Evolutionary conservation across 257 asterid genomes (phyloP), one percentile per base, ranked within the genome.

Genomic region (Paraleonurus japonicus): DNA sequence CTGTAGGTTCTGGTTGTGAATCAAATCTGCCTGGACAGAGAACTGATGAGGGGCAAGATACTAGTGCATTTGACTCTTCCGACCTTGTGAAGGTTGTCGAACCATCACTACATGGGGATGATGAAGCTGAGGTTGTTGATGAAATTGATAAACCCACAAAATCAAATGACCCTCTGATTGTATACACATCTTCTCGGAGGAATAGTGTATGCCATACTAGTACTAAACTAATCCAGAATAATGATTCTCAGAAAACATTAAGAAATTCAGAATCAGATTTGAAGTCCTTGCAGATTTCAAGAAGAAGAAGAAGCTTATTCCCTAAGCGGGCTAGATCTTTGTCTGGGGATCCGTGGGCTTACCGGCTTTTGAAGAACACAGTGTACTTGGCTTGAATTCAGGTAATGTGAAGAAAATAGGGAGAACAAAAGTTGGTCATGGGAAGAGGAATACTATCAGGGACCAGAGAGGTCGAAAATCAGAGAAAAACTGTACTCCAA

Each of bases 221-320:
- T 76, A 23, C 22, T 33, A 65, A 64, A 48, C 48, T 70, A 37
- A 77, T 70, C 67, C 83, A 62, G 75, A 80, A 71, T 65, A 73
- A 32, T 43, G 79, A 81, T 70, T 62, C 73, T 53, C 67, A 26
- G 65, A 72, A 80, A 32, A 64, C 77, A 32, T 58, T 74, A 48
- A 83, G 77, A 76, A 71, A 55, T 37, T 78, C 73, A 19, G 50
- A 68, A 57, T 33, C 82, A 41, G 85, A 86, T 75, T 69, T 82
- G 54, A 78, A 75, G 75, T 82, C 84, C 69, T 70, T 81, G 85
- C 83, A 82, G 69, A 72, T 85, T 54, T 75, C 81, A 51, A 84
- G 95, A 74, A 86, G 84, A 69, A 86, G 75, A 77, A 85, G 93
- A 83, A 92, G 88, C 81, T 76, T 72, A 53, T 76, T 67, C 53